Base-by-base conservation (phyloP, 1,139 yeast species). In the Petasospora fabianii region DNA sequence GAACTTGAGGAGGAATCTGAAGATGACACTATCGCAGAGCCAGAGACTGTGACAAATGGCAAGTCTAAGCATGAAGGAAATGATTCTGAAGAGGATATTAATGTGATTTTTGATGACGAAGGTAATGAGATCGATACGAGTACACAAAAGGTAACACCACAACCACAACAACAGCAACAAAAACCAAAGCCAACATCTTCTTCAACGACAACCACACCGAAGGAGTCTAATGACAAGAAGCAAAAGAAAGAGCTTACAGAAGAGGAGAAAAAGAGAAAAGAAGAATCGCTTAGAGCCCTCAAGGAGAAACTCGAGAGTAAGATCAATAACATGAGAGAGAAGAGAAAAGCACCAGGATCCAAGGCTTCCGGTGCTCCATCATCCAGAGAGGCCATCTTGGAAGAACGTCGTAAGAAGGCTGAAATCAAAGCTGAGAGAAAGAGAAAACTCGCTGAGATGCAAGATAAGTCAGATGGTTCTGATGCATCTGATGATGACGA, bases 341-440 rank as follows among this genome's bases (percentile, higher is more conserved):
- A 77, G 61, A 78, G 99, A 56, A 90, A 84, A 56, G 98, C 97
- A 0, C 94, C 94, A 1, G 97, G 97, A 1, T 68, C 92, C 0
- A 82, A 77, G 32, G 79, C 72, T 13, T 70, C 74, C 5, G 96
- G 95, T 20, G 94, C 96, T 0, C 92, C 94, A 11, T 74, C 81
- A 44, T 81, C 90, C 3, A 71, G 94, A 58, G 88, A 83, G 47
- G 86, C 83, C 43, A 82, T 84, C 35, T 62, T 84, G 46, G 84
- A 74, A 38, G 88, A 69, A 58, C 71, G 71, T 55, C 62, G 66
- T 56, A 66, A 59, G 53, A 69, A 61, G 61, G 66, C 65, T 44
- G 69, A 64, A 29, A 54, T 60, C 36, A 67, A 65, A 48, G 65
- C 68, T 41, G 64, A 59, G 35, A 49, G 42, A 36, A 68, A 60